These are phyloP conservation scores for Effrenium voratum DNA, from an alignment of 73 alveolate species.

Conservation along the genomic window DNA sequence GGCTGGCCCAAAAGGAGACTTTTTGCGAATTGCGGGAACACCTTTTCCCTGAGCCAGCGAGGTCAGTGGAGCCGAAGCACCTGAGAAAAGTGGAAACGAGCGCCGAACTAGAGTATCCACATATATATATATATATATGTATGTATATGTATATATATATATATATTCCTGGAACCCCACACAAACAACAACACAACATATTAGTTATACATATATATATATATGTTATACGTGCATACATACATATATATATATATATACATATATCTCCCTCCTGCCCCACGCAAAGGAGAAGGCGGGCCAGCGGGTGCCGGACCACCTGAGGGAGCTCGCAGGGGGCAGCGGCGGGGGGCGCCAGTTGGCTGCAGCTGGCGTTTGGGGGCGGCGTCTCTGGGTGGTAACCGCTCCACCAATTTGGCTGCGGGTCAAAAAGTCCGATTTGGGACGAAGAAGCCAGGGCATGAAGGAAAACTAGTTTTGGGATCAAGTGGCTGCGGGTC, in stretches of 20 bases:
- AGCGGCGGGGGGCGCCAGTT: constrained; percentile 30
- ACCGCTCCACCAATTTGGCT: neutral
- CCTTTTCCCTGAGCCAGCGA: no score
- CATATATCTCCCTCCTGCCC: no score
- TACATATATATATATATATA: no score
- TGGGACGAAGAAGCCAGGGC: no score
- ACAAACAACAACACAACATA: neutral
- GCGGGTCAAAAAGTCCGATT: neutral
- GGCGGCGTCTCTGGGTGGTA: neutral
- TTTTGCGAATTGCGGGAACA: no score
- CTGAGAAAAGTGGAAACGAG: neutral
- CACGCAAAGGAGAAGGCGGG: constrained; percentile 46
- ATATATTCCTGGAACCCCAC: neutral
- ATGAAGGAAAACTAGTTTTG: neutral
- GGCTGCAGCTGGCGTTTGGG: neutral
- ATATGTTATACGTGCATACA: no score
- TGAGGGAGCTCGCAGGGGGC: constrained; percentile 49
- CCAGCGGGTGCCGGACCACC: constrained; percentile 29
- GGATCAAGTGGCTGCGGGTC: neutral
- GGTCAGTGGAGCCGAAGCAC: no score
- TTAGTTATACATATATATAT: no score
- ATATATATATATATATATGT: no score
- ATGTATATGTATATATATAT: no score
- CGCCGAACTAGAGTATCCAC: neutral
- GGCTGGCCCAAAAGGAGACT: no score